These are phyloP conservation scores for Durotheca rogersii DNA, from an alignment of 495 filamentous ascomycete species.

Conservation along the genomic window DNA sequence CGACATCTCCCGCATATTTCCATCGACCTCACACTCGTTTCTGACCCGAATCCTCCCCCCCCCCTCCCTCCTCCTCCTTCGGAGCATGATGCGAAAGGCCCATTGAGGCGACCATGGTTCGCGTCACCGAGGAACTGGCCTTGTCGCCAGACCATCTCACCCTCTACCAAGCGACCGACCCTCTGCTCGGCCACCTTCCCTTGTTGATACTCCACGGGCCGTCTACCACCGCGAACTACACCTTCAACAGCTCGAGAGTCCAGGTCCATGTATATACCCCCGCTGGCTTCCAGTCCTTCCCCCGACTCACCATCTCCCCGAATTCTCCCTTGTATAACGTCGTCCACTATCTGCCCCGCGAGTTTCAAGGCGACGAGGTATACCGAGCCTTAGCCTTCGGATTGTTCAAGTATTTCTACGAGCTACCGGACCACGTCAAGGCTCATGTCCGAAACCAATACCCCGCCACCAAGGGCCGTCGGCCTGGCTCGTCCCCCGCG, in stretches of 20 bases:
- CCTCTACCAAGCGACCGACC: conserved; percentile 79
- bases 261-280: conserved; percentile 89
- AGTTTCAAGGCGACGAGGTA: conserved; percentile 90
- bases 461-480: conserved; percentile 47
- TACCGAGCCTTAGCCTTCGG: conserved; percentile 87
- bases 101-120: conserved; percentile 61
- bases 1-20: conserved; percentile 13
- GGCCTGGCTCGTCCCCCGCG: conserved; percentile 58
- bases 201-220: conserved; percentile 84
- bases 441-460: conserved; percentile 54
- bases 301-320: conserved; percentile 86
- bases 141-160: conserved; percentile 74
- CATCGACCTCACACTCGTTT: conserved; percentile 21
- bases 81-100: conserved; percentile 40
- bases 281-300: conserved; percentile 83
- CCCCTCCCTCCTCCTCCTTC: conserved; percentile 23
- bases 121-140: conserved; percentile 63
- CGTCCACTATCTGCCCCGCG: conserved; percentile 86
- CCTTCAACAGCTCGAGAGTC: conserved; percentile 83
- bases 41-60: background rate
- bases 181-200: conserved; percentile 68
- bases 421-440: conserved; percentile 77
- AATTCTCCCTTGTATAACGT: conserved; percentile 93
- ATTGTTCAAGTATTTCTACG: conserved; percentile 87
- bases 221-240: conserved; percentile 79